phyloP scores from a whole-genome alignment of 495 filamentous ascomycete species.

The Penicillium desertorum region DNA sequence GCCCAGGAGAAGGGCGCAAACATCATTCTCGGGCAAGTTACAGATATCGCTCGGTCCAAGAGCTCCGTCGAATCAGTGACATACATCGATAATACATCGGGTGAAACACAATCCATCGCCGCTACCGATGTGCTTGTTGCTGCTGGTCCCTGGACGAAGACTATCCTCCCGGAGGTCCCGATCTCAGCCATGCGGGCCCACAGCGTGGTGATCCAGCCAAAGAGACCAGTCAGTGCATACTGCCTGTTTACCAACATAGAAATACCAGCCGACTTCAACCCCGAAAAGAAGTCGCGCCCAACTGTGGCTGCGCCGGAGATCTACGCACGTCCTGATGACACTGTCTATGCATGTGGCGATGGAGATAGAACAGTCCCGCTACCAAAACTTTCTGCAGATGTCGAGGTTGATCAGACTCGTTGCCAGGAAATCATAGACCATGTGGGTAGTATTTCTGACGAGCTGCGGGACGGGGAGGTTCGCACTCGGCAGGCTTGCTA shows the following conservation, averaged over 20 bases:
- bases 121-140: conserved; percentile 82
- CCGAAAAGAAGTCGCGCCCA: conserved; percentile 50
- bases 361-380: conserved; percentile 76
- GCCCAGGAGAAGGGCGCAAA: conserved; percentile 73
- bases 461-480: conserved; percentile 73
- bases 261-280: conserved; percentile 61
- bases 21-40: conserved; percentile 67
- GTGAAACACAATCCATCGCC: conserved; percentile 56
- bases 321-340: conserved; percentile 83
- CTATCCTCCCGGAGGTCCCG: conserved; percentile 70
- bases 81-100: conserved; percentile 67
- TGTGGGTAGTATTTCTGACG: conserved; percentile 71
- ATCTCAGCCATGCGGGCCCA: conserved; percentile 84
- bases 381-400: conserved; percentile 72
- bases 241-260: conserved; percentile 89
- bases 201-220: conserved; percentile 78
- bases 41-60: conserved; percentile 56
- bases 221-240: conserved; percentile 76
- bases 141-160: conserved; percentile 87
- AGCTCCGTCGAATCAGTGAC: conserved; percentile 64
- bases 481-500: conserved; percentile 90
- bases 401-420: conserved; percentile 69
- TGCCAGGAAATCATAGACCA: conserved; percentile 90
- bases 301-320: conserved; percentile 82
- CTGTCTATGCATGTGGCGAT: conserved; percentile 93